Conservation (phyloP, 257 asterid genomes). For the Anisodus acutangulus region DNA sequence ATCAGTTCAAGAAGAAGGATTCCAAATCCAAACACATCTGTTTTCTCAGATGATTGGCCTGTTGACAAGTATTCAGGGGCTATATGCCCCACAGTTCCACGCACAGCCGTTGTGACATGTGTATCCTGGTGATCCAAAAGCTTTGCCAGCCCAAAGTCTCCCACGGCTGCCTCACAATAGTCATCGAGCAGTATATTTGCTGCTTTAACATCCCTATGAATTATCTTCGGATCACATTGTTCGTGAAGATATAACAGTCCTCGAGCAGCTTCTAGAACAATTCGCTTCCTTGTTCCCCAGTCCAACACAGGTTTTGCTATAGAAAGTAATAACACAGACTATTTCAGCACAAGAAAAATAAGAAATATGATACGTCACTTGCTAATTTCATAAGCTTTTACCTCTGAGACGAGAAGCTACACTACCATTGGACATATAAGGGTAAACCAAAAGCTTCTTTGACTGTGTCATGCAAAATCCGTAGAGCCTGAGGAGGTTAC, state of each 20-base stretch:
- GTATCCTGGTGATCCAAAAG: slow-evolving; percentile 93
- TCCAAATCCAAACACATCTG: slow-evolving; percentile 97
- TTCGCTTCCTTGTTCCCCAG: slow-evolving; percentile 85
- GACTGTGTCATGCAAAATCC: slow-evolving; percentile 91
- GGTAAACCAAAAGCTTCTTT: slow-evolving; percentile 87
- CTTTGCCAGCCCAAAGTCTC: slow-evolving; percentile 97
- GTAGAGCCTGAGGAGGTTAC: slow-evolving; percentile 80
- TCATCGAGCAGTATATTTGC: slow-evolving; percentile 93
- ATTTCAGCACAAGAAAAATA: not conserved
- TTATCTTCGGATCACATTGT: slow-evolving; percentile 98
- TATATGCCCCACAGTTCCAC: slow-evolving; percentile 98
- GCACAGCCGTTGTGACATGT: slow-evolving; percentile 94
- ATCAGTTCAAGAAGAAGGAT: slow-evolving; percentile 91
- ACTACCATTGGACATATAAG: slow-evolving; percentile 95
- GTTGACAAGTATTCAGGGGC: slow-evolving; percentile 98
- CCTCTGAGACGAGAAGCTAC: slow-evolving; percentile 97
- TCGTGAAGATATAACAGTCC: slow-evolving; percentile 91
- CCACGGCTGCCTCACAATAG: slow-evolving; percentile 94
- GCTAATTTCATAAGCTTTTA: not conserved
- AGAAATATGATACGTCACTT: not conserved
- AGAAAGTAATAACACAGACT: slow-evolving; percentile 21
- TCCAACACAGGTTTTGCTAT: slow-evolving; percentile 86
- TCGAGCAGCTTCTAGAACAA: slow-evolving; percentile 89
- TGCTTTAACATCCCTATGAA: slow-evolving; percentile 96
- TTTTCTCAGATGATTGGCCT: slow-evolving; percentile 97